Conservation (phyloP, 116 monocot species). For the Zostera marina region DNA sequence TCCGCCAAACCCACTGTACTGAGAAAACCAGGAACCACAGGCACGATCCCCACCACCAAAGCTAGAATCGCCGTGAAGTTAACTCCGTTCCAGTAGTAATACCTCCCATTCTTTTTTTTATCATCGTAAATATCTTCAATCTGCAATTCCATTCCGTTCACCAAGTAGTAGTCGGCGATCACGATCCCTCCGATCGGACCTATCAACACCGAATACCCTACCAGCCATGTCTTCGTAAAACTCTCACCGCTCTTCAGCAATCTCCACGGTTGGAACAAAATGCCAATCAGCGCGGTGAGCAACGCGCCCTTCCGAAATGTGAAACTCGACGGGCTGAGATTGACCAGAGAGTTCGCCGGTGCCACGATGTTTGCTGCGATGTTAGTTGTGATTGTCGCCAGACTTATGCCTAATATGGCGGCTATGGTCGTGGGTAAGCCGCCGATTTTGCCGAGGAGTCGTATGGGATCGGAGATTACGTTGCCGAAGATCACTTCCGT, state of each 20-base stretch:
- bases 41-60: slow-evolving; percentile 37
- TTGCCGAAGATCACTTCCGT: slow-evolving; percentile 67
- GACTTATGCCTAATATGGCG: slow-evolving; percentile 64
- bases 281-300: slow-evolving; percentile 50
- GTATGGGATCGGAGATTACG: slow-evolving; percentile 75
- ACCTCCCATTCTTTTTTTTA: slow-evolving; percentile 10
- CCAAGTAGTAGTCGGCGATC: slow-evolving; percentile 62
- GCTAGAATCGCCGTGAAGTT: slow-evolving; percentile 47
- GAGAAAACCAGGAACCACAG: slow-evolving; percentile 67
- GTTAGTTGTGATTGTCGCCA: slow-evolving; percentile 92
- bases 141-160: slow-evolving; percentile 42
- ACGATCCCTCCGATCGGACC: slow-evolving; percentile 76
- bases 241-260: slow-evolving; percentile 68
- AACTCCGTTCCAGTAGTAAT: slow-evolving; percentile 47
- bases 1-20: slow-evolving; percentile 39
- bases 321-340: slow-evolving; percentile 38
- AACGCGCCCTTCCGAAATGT: slow-evolving; percentile 58
- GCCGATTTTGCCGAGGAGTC: slow-evolving; percentile 52
- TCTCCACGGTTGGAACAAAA: slow-evolving; percentile 75
- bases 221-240: slow-evolving; percentile 82
- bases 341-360: slow-evolving; percentile 70
- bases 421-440: slow-evolving; percentile 31
- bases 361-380: slow-evolving; percentile 90
- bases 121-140: slow-evolving; percentile 40
- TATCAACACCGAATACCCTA: slow-evolving; percentile 66